These are phyloP conservation scores for Arachnomyces sp. DNA, from an alignment of 2,329 filamentous ascomycete species.

Conservation along the genomic window DNA sequence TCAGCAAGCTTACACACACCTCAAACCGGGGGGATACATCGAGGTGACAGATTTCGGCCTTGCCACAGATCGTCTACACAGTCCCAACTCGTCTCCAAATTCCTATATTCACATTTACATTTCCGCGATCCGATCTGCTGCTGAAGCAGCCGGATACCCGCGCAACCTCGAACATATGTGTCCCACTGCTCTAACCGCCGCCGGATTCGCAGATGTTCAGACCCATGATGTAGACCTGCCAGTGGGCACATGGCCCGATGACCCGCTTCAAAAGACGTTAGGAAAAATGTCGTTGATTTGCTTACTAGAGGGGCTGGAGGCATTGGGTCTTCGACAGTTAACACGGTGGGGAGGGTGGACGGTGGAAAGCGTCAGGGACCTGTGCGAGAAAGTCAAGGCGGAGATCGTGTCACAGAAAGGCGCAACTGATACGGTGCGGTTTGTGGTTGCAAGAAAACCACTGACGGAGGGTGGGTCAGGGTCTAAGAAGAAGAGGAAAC, in stretches of 20 bases:
- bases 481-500: neutral
- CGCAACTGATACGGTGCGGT: constrained; percentile 19
- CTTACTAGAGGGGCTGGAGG: constrained; percentile 34
- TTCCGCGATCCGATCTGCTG: constrained; percentile 30
- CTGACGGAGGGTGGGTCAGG: constrained; percentile 2
- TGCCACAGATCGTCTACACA: constrained; percentile 18
- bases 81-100: constrained; percentile 16
- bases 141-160: constrained; percentile 32
- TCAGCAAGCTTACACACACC: constrained; percentile 37
- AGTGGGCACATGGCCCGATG: constrained; percentile 30
- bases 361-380: constrained; percentile 24
- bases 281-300: constrained; percentile 38
- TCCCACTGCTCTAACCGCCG: constrained; percentile 30
- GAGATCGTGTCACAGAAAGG: constrained; percentile 26
- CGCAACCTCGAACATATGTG: constrained; percentile 38
- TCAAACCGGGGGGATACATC: constrained; percentile 40
- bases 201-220: constrained; percentile 38
- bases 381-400: constrained; percentile 31
- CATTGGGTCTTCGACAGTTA: constrained; percentile 28
- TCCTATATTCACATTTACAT: constrained; percentile 29
- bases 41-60: constrained; percentile 39
- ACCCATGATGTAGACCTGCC: constrained; percentile 32
- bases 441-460: constrained; percentile 27
- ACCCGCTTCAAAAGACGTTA: constrained; percentile 26
- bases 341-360: constrained; percentile 28